A percentile compares a stretch with the other conserved stretches of the same genome.
phyloP scores from a whole-genome alignment of 257 asterid genomes.

The Nicotiana tomentosiformis region DNA sequence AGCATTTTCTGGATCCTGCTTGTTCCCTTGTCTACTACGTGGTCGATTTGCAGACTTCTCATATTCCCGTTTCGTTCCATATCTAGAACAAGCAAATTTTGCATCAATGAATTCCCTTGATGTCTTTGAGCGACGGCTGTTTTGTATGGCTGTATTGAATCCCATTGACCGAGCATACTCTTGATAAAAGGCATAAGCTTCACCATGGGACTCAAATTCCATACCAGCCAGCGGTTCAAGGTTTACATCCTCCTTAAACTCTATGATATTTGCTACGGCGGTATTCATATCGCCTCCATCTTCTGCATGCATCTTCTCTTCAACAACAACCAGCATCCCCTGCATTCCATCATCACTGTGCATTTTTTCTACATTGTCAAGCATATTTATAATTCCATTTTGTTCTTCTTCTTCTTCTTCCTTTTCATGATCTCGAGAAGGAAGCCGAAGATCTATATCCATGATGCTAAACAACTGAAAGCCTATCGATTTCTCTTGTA shows the following conservation, averaged over 20 bases:
- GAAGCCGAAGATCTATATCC: constrained; percentile 92
- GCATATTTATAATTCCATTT: constrained; percentile 54
- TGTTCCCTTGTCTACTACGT: constrained; percentile 77
- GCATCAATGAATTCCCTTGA: constrained; percentile 94
- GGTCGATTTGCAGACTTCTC: constrained; percentile 80
- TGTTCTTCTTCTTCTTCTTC: constrained; percentile 46
- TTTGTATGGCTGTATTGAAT: constrained; percentile 85
- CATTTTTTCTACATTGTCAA: constrained; percentile 64
- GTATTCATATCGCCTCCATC: constrained; percentile 53
- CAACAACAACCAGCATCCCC: constrained; percentile 42
- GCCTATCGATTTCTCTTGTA: background rate
- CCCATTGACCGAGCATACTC: constrained; percentile 95
- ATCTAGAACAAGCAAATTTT: constrained; percentile 92
- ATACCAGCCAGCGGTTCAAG: constrained; percentile 97
- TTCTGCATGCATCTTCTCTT: constrained; percentile 48
- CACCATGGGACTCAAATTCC: constrained; percentile 96
- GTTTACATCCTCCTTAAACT: constrained; percentile 61
- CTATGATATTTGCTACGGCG: constrained; percentile 41
- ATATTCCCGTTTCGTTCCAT: constrained; percentile 89
- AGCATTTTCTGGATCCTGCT: constrained; percentile 78
- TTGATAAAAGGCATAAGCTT: constrained; percentile 90
- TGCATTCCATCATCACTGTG: constrained; percentile 45
- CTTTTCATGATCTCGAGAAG: constrained; percentile 77
- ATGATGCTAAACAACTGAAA: constrained; percentile 22
- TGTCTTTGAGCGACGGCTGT: constrained; percentile 88